A percentile compares a stretch with the other conserved stretches of the same genome.
Conservation (phyloP, 2,329 filamentous ascomycete species). For the Pleurostoma richardsiae region DNA sequence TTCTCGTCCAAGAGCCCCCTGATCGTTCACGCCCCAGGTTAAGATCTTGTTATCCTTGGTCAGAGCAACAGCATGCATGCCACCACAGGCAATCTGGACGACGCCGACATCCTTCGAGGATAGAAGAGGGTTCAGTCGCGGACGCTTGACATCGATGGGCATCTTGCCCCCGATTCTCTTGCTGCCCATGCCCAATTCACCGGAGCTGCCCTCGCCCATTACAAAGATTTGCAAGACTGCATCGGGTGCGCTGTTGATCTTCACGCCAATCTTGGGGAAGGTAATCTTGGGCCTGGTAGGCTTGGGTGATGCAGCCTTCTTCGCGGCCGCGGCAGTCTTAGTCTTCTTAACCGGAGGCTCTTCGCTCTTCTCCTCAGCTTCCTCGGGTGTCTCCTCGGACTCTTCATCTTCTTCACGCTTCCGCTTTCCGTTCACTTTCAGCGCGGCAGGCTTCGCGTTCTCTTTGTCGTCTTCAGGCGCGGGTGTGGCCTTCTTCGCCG, state of each 20-base stretch:
- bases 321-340: slow-evolving; percentile 15
- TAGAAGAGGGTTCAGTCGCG: slow-evolving; percentile 62
- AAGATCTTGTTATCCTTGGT: slow-evolving; percentile 77
- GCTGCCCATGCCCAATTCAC: slow-evolving; percentile 75
- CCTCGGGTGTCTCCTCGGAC: slow-evolving; percentile 11
- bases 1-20: slow-evolving; percentile 72
- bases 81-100: slow-evolving; percentile 71
- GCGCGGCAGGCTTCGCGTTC: slow-evolving; percentile 12
- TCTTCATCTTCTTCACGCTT: slow-evolving; percentile 12
- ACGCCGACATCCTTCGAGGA: slow-evolving; percentile 54
- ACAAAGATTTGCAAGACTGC: slow-evolving; percentile 68
- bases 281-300: slow-evolving; percentile 9
- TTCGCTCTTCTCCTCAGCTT: slow-evolving; percentile 5
- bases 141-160: slow-evolving; percentile 68
- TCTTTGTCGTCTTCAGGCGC: slow-evolving; percentile 7
- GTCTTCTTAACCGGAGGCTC: slow-evolving; percentile 26
- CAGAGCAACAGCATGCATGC: slow-evolving; percentile 75
- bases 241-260: slow-evolving; percentile 60
- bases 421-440: slow-evolving; percentile 20
- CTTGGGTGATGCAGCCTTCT: slow-evolving; percentile 29
- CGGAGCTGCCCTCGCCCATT: slow-evolving; percentile 74
- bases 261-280: slow-evolving; percentile 14
- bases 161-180: slow-evolving; percentile 53
- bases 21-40: slow-evolving; percentile 86
- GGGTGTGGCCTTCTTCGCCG: slow-evolving; percentile 13